Evolutionary conservation across 2,329 filamentous ascomycete species (phyloP).

Genomic region (Phoma sp.): DNA sequence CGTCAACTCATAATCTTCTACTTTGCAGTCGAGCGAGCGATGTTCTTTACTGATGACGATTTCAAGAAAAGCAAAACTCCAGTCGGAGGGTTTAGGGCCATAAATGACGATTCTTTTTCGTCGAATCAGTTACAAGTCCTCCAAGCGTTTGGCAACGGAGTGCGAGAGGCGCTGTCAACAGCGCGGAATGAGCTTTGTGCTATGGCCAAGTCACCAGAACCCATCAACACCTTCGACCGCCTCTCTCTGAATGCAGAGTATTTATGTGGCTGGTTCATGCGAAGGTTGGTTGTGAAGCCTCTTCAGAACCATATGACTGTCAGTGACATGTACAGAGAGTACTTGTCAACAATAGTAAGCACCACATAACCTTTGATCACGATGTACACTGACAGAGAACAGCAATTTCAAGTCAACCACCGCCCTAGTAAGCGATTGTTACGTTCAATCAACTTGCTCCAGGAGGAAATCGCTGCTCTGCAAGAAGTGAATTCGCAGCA

Average conservation of each 20-base stretch:
- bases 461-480: constrained; percentile 39
- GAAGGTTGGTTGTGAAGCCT: constrained; percentile 38
- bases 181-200: constrained; percentile 34
- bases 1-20: constrained; percentile 32
- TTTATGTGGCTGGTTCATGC: constrained; percentile 39
- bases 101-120: constrained; percentile 11
- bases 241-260: constrained; percentile 38
- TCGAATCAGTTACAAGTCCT: constrained; percentile 24
- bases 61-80: neutral
- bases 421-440: constrained; percentile 41
- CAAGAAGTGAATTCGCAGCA: constrained; percentile 36
- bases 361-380: too few species aligned
- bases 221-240: constrained; percentile 19
- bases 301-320: constrained; percentile 32
- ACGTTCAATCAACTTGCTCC: constrained; percentile 41
- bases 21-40: constrained; percentile 34
- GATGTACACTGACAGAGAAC: constrained; percentile 8
- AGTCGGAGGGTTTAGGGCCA: neutral
- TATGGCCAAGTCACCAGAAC: constrained; percentile 28
- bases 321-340: constrained; percentile 41
- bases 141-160: constrained; percentile 24
- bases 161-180: constrained; percentile 14
- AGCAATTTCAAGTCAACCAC: constrained; percentile 47
- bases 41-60: constrained; percentile 22
- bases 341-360: constrained; percentile 40